Evolutionary conservation across 768 basidiomycete species (phyloP).

Genomic region (Russula griseocarnosa): DNA sequence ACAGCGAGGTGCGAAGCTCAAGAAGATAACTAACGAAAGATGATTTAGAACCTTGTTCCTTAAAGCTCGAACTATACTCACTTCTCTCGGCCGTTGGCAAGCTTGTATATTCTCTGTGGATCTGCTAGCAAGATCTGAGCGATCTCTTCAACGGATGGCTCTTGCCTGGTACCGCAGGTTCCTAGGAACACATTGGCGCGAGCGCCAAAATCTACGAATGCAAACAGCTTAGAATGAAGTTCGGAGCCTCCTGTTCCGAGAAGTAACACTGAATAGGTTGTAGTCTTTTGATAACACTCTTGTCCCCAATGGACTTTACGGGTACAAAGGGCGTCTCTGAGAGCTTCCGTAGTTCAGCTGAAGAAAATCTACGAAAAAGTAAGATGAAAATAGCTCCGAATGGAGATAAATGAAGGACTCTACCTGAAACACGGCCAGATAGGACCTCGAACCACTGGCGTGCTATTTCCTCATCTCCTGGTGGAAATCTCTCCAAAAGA

Average conservation of each 20-base stretch:
- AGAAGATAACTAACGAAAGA: slow-evolving; percentile 58
- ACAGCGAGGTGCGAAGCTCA: slow-evolving; percentile 83
- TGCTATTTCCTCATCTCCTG: slow-evolving; percentile 51
- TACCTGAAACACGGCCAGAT: slow-evolving; percentile 58
- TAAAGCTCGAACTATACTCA: slow-evolving; percentile 37
- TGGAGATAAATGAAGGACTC: slow-evolving; percentile 26
- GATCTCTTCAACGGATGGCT: slow-evolving; percentile 83
- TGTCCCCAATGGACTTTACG: slow-evolving; percentile 36
- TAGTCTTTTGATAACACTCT: slow-evolving; percentile 32
- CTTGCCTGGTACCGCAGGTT: slow-evolving; percentile 81
- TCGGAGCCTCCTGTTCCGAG: slow-evolving; percentile 47
- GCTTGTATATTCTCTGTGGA: slow-evolving; percentile 65
- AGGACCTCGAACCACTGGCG: slow-evolving; percentile 65
- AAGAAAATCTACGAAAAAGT: slow-evolving; percentile 46
- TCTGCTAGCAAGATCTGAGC: slow-evolving; percentile 63
- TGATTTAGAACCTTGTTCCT: not conserved
- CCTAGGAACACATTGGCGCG: slow-evolving; percentile 79
- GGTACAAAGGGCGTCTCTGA: slow-evolving; percentile 68
- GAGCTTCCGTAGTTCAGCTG: slow-evolving; percentile 51
- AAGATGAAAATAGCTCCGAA: not conserved
- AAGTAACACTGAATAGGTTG: slow-evolving; percentile 70
- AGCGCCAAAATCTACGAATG: slow-evolving; percentile 84
- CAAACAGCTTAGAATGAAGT: slow-evolving; percentile 78
- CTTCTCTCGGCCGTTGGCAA: slow-evolving; percentile 67
- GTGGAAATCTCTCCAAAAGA: slow-evolving; percentile 57